These are phyloP conservation scores for Ilex paraguariensis DNA, from an alignment of 305 asterid genomes.

Conservation along the genomic window DNA sequence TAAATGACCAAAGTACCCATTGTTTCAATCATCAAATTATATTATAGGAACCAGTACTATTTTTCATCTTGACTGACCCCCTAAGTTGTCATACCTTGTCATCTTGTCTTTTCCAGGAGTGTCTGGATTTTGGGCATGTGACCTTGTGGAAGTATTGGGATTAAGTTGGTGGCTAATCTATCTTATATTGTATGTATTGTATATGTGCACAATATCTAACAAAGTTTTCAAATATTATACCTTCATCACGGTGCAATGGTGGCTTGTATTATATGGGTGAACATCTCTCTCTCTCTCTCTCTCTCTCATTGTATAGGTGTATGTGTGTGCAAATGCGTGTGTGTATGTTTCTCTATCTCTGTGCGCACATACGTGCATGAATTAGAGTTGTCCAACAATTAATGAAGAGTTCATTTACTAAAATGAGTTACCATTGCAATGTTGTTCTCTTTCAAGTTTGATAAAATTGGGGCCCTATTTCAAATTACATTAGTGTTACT, in stretches of 20 bases:
- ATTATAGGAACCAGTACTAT: neutral
- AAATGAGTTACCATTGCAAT: no score
- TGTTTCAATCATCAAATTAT: conserved; percentile 5
- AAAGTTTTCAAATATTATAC: conserved; percentile 28
- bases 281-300: neutral
- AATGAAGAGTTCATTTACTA: no score
- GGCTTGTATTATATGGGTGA: neutral
- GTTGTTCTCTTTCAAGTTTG: no score
- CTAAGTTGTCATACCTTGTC: conserved; percentile 12
- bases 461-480: no score
- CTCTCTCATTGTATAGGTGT: no score
- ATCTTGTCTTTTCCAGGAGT: conserved; percentile 16
- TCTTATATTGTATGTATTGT: conserved; percentile 20
- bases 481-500: no score
- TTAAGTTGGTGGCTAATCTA: conserved; percentile 14
- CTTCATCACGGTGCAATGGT: neutral
- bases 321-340: no score
- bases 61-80: neutral
- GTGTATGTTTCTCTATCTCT: no score
- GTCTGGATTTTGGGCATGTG: conserved; percentile 21
- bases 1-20: neutral
- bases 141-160: conserved; percentile 16
- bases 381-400: no score
- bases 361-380: no score
- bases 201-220: conserved; percentile 21